Percentiles rank a stretch among this genome's conserved stretches.
phyloP scores from a whole-genome alignment of 2,329 filamentous ascomycete genomes.

The Scleromitrula shiraiana region DNA sequence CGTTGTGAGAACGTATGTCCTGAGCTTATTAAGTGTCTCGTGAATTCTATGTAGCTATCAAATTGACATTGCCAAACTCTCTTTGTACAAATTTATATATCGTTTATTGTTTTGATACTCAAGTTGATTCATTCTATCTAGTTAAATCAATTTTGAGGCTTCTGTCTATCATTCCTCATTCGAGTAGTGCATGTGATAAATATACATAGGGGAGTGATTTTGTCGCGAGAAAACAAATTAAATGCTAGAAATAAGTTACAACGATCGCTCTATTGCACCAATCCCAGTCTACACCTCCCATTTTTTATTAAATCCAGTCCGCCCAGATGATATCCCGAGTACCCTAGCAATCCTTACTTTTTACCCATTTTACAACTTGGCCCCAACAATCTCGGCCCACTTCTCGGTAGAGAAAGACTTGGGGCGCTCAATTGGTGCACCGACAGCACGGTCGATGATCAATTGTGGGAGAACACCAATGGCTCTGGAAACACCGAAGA shows the following conservation, averaged over 20 bases:
- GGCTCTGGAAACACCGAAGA: conserved; percentile 97
- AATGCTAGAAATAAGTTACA: conserved; percentile 19
- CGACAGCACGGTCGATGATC: conserved; percentile 97
- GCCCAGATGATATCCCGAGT: not conserved
- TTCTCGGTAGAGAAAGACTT: conserved; percentile 98
- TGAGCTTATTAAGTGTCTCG: no score
- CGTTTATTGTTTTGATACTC: no score
- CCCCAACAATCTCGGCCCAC: conserved; percentile 85
- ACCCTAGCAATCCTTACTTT: not conserved
- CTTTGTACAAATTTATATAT: no score
- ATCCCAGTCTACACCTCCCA: conserved; percentile 21
- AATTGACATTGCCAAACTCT: no score
- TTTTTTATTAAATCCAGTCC: conserved; percentile 5
- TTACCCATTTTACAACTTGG: conserved; percentile 64
- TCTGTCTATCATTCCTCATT: no score
- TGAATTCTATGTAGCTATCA: no score
- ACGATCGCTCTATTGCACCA: conserved; percentile 22
- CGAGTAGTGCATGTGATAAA: no score
- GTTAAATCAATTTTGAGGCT: no score
- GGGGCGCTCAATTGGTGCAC: conserved; percentile 94
- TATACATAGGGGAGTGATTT: no score
- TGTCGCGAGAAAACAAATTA: no score
- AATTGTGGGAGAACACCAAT: conserved; percentile 98
- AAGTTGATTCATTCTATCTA: no score
- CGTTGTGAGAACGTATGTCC: no score